A percentile compares a stretch with the other conserved stretches of the same genome.
These are phyloP conservation scores for Rugiboletus extremiorientalis DNA, from an alignment of 1,284 basidiomycete genomes.

Conservation along the genomic window DNA sequence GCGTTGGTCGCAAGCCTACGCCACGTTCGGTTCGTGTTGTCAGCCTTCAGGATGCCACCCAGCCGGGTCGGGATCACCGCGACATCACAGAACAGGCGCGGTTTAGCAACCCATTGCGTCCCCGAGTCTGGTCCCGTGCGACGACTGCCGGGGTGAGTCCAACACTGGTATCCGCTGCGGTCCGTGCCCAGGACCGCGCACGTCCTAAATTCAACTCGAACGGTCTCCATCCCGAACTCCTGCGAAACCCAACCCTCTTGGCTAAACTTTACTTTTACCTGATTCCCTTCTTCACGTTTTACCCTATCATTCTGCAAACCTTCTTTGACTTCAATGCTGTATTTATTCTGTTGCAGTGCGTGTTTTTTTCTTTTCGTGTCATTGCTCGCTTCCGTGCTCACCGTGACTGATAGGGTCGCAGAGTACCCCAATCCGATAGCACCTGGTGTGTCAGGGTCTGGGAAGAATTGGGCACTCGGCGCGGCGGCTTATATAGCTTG, in stretches of 20 bases:
- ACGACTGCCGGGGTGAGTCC: slow-evolving; percentile 49
- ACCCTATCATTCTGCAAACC: slow-evolving; percentile 69
- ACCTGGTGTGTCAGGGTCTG: slow-evolving; percentile 64
- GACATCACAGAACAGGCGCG: slow-evolving; percentile 57
- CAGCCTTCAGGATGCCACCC: slow-evolving; percentile 53
- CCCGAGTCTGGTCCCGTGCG: slow-evolving; percentile 61
- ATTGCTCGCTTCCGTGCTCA: slow-evolving; percentile 13
- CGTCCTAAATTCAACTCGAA: slow-evolving; percentile 65
- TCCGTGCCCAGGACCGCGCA: slow-evolving; percentile 35
- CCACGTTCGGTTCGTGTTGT: slow-evolving; percentile 78
- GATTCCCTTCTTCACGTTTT: slow-evolving; percentile 66
- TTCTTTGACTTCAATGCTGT: slow-evolving; percentile 82
- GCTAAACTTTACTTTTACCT: slow-evolving; percentile 63
- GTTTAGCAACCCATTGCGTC: slow-evolving; percentile 32
- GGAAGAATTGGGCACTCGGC: slow-evolving; percentile 73
- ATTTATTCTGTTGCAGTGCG: slow-evolving; percentile 75
- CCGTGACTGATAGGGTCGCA: slow-evolving; percentile 49
- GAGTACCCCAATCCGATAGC: slow-evolving; percentile 67
- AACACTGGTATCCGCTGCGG: slow-evolving; percentile 44
- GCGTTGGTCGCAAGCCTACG: slow-evolving; percentile 68
- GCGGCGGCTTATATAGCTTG: slow-evolving; percentile 78
- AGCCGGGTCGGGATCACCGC: slow-evolving; percentile 37
- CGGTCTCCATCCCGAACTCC: slow-evolving; percentile 61
- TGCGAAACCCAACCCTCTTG: slow-evolving; percentile 57
- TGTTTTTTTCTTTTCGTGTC: slow-evolving; percentile 23